Percentiles rank a stretch among this genome's conserved stretches.
phyloP scores from a whole-genome alignment of 768 basidiomycete species.

The Ramaria rubella region DNA sequence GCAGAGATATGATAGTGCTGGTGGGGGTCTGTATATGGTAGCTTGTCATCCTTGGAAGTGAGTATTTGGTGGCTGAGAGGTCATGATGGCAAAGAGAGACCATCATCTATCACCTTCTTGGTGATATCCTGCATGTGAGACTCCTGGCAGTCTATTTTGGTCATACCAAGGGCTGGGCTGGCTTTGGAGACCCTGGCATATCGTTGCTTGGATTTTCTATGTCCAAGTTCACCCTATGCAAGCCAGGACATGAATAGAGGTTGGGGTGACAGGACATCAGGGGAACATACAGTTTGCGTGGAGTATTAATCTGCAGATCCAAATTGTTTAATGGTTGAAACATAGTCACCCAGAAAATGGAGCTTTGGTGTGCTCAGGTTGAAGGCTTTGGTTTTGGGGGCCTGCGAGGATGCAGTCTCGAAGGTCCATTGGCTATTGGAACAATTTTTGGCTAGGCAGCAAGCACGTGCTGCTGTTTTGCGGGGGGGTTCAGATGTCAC shows the following conservation, averaged over 20 bases:
- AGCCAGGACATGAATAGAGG: no score
- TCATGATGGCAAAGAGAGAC: neutral
- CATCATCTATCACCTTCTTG: neutral
- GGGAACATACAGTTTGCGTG: constrained; percentile 26
- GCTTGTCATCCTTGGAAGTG: neutral
- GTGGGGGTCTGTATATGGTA: neutral
- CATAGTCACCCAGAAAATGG: constrained; percentile 33
- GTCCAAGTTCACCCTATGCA: constrained; percentile 37
- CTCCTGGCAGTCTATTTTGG: constrained; percentile 7
- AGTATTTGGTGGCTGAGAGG: neutral
- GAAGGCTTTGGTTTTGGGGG: constrained; percentile 16
- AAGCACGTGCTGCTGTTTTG: constrained; percentile 29
- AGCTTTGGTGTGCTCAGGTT: constrained; percentile 31
- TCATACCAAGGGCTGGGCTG: no score
- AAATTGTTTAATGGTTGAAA: constrained; percentile 16
- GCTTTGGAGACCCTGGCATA: constrained; percentile 27
- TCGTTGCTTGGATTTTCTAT: constrained; percentile 30
- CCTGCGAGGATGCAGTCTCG: neutral
- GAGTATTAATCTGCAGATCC: constrained; percentile 33
- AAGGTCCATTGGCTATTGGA: neutral
- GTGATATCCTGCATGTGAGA: neutral
- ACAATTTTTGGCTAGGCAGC: neutral
- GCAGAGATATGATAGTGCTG: neutral
- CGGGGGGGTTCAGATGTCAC: constrained; percentile 30
- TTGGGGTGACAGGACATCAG: neutral